phyloP scores from a whole-genome alignment of 163 green algal species.

The Scenedesmus sp. region DNA sequence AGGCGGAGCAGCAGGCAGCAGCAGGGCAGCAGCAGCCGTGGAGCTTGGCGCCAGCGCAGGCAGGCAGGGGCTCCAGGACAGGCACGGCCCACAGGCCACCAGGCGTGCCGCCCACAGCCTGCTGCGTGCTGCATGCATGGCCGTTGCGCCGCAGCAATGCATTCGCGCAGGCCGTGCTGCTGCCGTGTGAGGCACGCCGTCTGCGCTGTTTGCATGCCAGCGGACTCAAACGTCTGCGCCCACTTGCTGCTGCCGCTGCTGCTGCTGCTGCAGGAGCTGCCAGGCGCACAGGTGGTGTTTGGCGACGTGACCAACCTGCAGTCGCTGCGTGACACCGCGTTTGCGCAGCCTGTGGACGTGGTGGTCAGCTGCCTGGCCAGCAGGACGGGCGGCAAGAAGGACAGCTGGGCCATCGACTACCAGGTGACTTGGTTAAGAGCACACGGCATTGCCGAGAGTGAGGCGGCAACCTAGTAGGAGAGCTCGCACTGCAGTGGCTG shows the following conservation, averaged over 20 bases:
- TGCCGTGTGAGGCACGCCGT: no score
- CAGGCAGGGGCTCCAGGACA: no score
- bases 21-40: not conserved
- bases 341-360: conserved; percentile 89
- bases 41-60: no score
- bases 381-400: conserved; percentile 82
- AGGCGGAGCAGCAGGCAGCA: not conserved
- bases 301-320: conserved; percentile 84
- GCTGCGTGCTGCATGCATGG: no score
- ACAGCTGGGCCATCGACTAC: conserved; percentile 50
- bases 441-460: not conserved
- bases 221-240: not conserved
- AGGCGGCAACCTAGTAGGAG: not conserved
- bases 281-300: conserved; percentile 90
- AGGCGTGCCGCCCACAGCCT: no score
- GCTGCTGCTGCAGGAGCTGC: conserved; percentile 74
- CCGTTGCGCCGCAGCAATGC: no score
- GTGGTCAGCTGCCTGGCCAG: conserved; percentile 97
- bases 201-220: not conserved
- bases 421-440: conserved; percentile 3
- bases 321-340: conserved; percentile 71
- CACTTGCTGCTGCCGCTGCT: not conserved
- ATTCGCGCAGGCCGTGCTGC: no score
- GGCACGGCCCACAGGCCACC: not conserved
- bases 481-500: not conserved